Conservation (phyloP, 768 basidiomycete genomes). For the Naganishia onofrii region DNA sequence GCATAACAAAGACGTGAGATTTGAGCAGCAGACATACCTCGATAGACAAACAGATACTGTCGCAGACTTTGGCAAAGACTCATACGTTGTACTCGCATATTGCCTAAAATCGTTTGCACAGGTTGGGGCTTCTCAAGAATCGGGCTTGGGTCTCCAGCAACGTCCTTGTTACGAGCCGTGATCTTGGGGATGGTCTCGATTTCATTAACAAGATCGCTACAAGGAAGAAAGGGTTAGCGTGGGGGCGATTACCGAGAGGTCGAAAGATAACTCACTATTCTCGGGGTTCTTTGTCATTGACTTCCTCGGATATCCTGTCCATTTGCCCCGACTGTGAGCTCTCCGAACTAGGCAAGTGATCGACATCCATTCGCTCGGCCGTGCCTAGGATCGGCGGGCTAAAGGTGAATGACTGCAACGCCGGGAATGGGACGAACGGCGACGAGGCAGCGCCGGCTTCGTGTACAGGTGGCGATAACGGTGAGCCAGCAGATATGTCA, state of each 20-base stretch:
- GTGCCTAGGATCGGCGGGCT: constrained; percentile 14
- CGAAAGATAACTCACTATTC: background rate
- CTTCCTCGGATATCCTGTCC: constrained; percentile 12
- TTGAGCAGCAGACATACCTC: constrained; percentile 52
- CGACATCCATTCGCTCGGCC: constrained; percentile 9
- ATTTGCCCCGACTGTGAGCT: background rate
- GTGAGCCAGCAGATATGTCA: background rate
- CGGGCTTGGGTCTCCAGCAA: constrained; percentile 54
- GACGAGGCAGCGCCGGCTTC: background rate
- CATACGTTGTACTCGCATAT: constrained; percentile 96
- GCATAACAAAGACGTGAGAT: background rate
- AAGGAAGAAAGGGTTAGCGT: background rate
- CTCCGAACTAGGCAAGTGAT: background rate
- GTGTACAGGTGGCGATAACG: background rate
- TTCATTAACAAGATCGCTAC: constrained; percentile 19
- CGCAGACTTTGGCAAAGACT: constrained; percentile 88
- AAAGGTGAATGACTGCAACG: constrained; percentile 20
- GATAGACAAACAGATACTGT: constrained; percentile 92
- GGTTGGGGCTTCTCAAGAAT: constrained; percentile 70
- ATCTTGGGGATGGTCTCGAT: constrained; percentile 37
- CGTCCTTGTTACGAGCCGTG: constrained; percentile 49
- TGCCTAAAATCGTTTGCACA: constrained; percentile 76
- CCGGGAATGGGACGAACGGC: constrained; percentile 11
- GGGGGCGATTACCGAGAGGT: background rate
- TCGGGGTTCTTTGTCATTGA: background rate